Evolutionary conservation across 1,284 basidiomycete genomes (phyloP).

Genomic region (Wolfiporia cocos): DNA sequence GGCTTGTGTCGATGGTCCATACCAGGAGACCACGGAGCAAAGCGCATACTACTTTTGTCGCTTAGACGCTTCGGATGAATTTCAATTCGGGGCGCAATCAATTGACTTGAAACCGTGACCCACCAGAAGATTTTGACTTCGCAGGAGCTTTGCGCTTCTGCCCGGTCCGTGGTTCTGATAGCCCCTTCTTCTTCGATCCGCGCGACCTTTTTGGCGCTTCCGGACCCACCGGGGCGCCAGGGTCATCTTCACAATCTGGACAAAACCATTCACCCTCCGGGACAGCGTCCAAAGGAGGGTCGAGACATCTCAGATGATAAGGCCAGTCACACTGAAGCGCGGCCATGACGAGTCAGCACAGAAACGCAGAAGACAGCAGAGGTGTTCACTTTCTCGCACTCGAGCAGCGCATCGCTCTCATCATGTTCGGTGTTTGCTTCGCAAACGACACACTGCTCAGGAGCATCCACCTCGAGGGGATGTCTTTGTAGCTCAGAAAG

Average conservation of each 20-base stretch:
- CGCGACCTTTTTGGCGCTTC: constrained; percentile 19
- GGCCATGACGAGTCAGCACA: neutral
- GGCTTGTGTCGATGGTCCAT: too few species aligned
- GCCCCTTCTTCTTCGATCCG: too few species aligned
- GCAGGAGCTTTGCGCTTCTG: constrained; percentile 28
- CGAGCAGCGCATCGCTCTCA: constrained; percentile 65
- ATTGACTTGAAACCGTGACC: too few species aligned
- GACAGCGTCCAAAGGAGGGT: constrained; percentile 68
- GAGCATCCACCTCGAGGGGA: constrained; percentile 65
- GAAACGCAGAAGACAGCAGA: constrained; percentile 2
- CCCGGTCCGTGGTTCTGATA: too few species aligned
- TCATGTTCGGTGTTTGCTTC: constrained; percentile 55
- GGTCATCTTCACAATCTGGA: constrained; percentile 48
- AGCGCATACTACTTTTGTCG: too few species aligned
- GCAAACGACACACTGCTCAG: constrained; percentile 72
- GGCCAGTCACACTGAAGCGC: constrained; percentile 75
- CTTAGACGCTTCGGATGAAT: too few species aligned
- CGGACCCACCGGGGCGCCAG: constrained; percentile 28
- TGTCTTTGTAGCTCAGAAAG: constrained; percentile 71
- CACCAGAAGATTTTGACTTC: constrained; percentile 12
- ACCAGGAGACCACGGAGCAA: too few species aligned
- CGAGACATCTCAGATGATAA: constrained; percentile 80
- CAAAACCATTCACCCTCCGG: constrained; percentile 96
- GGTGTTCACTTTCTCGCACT: constrained; percentile 77
- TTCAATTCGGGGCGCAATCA: too few species aligned